These are phyloP conservation scores for Aspergillus puulaauensis DNA, from an alignment of 2,329 filamentous ascomycete genomes.

Conservation along the genomic window DNA sequence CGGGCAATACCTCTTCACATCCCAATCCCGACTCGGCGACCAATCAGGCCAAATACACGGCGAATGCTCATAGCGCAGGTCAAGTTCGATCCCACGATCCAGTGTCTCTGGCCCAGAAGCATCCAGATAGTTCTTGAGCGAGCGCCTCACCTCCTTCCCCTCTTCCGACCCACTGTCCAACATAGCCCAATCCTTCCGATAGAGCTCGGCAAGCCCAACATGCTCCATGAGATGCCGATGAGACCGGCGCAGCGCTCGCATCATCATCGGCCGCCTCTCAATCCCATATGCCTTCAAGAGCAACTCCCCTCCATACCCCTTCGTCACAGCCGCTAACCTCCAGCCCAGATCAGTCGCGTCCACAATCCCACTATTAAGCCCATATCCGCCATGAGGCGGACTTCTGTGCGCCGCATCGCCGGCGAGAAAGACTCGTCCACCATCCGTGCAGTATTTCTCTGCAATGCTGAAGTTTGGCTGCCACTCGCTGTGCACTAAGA, in stretches of 20 bases:
- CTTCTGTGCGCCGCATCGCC: conserved; percentile 38
- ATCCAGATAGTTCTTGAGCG: background rate
- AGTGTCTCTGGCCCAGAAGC: conserved; percentile 13
- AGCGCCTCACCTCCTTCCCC: background rate
- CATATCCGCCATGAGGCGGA: conserved; percentile 38
- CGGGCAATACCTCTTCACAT: conserved; percentile 21
- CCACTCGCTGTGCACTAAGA: conserved; percentile 32
- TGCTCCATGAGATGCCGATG: conserved; percentile 13
- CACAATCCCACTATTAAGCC: conserved; percentile 38
- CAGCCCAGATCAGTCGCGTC: conserved; percentile 39
- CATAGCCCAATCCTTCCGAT: background rate
- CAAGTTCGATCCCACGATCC: conserved; percentile 24
- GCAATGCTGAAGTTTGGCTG: conserved; percentile 30
- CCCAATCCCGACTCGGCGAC: background rate
- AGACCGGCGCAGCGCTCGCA: conserved; percentile 26
- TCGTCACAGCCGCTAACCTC: conserved; percentile 30
- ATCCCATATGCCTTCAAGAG: conserved; percentile 29
- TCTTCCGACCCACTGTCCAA: background rate
- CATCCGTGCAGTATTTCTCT: conserved; percentile 19
- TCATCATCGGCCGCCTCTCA: conserved; percentile 29
- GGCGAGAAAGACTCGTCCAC: conserved; percentile 28
- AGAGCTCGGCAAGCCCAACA: conserved; percentile 3
- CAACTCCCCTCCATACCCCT: conserved; percentile 22
- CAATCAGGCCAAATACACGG: conserved; percentile 16
- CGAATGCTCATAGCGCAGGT: conserved; percentile 20